Base-by-base conservation (phyloP, 2,329 filamentous ascomycete species). In the Colletotrichum cuscutae region DNA sequence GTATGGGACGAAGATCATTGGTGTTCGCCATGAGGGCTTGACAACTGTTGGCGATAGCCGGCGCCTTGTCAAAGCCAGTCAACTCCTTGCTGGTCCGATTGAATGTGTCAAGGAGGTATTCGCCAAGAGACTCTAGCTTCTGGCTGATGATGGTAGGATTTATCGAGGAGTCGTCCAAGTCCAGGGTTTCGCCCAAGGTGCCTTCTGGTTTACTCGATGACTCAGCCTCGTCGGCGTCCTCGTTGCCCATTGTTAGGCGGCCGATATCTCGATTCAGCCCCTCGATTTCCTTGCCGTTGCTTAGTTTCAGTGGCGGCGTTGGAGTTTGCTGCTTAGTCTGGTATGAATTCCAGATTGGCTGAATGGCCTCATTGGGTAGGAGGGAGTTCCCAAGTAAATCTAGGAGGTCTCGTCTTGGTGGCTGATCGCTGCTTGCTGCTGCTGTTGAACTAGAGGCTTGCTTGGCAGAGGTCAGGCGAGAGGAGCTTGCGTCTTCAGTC, bases 1-100 rank as follows among this genome's bases (percentile, higher is more conserved):
- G 37, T 5, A 79, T 76, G 24, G 74, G 74, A 30, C 65, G 58
- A 11, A 79, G 75, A 1, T 54, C 35, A 12, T 62, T 53, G 28
- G 79, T 66, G 15, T 76, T 74, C 2, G 42, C n/a, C 11, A 63
- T 26, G 30, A 79, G 22, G n/a, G 15, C 22, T 19, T 70, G 26
- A 37, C 74, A 77, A 30, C 30, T 54, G 9, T 22, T n/a, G 32
- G 35, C 61, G n/a, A 77, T 63, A 4, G 70, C 32, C 3, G 9
- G 22, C 26, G 42, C 71, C 30, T 49, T 30, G 13, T 61, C 24
- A 22, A 67, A 30, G 12, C n/a, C 37, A 13, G 26, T 37, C 4
- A 67, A 26, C 32, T 61, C 30, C 22, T 19, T 24, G 56, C 5
- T 19, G 35, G 37, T 54, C 19, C 52, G 52, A 8, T 28, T 59